Evolutionary conservation across 2,329 filamentous ascomycete species (phyloP).

Genomic region (Ophiostoma sp.): DNA sequence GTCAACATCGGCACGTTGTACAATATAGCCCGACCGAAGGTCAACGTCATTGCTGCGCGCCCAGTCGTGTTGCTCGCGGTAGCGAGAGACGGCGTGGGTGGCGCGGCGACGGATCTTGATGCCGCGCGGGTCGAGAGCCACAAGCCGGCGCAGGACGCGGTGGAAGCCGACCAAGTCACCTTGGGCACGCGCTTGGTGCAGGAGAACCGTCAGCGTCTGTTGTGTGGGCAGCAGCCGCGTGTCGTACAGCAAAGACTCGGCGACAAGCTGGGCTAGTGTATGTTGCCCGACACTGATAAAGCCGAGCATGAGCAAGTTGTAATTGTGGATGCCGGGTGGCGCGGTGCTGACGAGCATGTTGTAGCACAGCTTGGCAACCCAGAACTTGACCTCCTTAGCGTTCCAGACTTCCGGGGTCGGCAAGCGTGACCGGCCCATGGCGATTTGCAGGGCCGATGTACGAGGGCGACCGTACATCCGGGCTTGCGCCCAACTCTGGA

Average conservation of each 20-base stretch:
- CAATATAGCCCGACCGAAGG: conserved; percentile 40
- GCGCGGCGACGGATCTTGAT: conserved; percentile 38
- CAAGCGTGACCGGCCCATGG: neutral
- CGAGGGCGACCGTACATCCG: neutral
- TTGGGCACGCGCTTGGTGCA: conserved; percentile 51
- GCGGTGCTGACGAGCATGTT: conserved; percentile 64
- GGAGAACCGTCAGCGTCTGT: conserved; percentile 50
- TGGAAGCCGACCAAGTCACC: conserved; percentile 47
- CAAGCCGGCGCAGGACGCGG: conserved; percentile 47
- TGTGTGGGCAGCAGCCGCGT: conserved; percentile 50
- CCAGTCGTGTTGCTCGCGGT: conserved; percentile 35
- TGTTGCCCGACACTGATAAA: conserved; percentile 56
- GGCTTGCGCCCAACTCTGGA: conserved; percentile 32
- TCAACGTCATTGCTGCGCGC: conserved; percentile 32
- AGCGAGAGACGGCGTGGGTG: neutral
- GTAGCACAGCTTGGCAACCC: conserved; percentile 54
- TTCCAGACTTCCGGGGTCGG: conserved; percentile 15
- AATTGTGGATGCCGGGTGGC: conserved; percentile 67
- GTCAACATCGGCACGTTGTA: conserved; percentile 44
- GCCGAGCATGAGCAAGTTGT: conserved; percentile 69
- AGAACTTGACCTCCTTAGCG: conserved; percentile 26
- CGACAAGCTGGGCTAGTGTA: conserved; percentile 53
- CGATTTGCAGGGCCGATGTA: neutral
- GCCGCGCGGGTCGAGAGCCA: conserved; percentile 46
- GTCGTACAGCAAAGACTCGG: conserved; percentile 50